Evolutionary conservation across 2,329 filamentous ascomycete species (phyloP).

Genomic region (Stylonectria norvegica): DNA sequence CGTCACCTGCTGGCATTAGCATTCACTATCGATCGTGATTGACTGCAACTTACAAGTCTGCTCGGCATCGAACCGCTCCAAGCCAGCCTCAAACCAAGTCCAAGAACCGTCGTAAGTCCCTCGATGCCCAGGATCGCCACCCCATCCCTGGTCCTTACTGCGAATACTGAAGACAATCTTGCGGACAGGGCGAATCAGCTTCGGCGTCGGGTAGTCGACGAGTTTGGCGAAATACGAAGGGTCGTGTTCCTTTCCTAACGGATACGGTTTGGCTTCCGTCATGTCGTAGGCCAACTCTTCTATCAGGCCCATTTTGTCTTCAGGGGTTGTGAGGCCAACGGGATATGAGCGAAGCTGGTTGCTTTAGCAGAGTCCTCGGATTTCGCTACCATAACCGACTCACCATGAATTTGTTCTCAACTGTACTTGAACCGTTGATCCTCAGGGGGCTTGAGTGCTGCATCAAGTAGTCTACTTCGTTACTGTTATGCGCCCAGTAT

Average conservation of each 20-base stretch:
- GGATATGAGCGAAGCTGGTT: constrained; percentile 38
- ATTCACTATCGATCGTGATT: fast-evolving
- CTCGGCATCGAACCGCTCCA: constrained; percentile 51
- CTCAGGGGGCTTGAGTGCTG: constrained; percentile 21
- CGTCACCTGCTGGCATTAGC: constrained; percentile 25
- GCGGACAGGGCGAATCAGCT: constrained; percentile 48
- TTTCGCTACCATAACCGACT: constrained; percentile 8
- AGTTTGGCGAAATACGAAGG: constrained; percentile 31
- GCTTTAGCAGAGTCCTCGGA: not conserved
- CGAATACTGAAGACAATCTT: constrained; percentile 59
- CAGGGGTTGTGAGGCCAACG: constrained; percentile 33
- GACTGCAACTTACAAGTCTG: constrained; percentile 26
- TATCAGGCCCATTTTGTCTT: constrained; percentile 24
- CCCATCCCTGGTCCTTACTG: constrained; percentile 59
- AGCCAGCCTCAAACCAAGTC: constrained; percentile 63
- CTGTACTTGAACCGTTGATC: constrained; percentile 20
- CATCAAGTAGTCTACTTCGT: constrained; percentile 27
- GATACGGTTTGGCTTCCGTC: constrained; percentile 27
- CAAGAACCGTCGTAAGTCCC: constrained; percentile 48
- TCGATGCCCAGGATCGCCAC: constrained; percentile 28
- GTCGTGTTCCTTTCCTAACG: constrained; percentile 26
- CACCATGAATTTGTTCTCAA: constrained; percentile 35
- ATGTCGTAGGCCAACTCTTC: constrained; percentile 30
- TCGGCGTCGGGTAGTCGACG: constrained; percentile 38
- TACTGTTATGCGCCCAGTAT: constrained; percentile 56